A percentile compares a stretch with the other conserved stretches of the same genome.
These are phyloP conservation scores for Penicillium diatomitis DNA, from an alignment of 495 filamentous ascomycete species.

Conservation along the genomic window DNA sequence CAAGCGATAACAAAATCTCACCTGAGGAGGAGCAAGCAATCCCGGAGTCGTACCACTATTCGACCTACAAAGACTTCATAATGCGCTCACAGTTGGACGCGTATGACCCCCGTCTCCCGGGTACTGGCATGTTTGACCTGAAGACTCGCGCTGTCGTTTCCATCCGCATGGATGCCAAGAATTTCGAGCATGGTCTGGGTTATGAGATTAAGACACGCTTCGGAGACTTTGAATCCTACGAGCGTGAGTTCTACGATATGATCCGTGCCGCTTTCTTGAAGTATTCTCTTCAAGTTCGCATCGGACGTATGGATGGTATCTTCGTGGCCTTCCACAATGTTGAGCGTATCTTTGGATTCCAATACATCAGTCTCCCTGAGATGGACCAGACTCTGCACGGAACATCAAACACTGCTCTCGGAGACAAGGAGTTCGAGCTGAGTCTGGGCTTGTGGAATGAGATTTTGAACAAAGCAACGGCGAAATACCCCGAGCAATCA, in stretches of 20 bases:
- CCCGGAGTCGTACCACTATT: constrained; percentile 78
- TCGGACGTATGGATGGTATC: constrained; percentile 97
- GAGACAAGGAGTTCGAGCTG: constrained; percentile 79
- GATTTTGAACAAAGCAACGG: constrained; percentile 61
- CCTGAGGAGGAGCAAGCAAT: constrained; percentile 54
- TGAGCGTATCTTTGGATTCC: constrained; percentile 92
- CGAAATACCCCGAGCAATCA: constrained; percentile 60
- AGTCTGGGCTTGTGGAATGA: constrained; percentile 73
- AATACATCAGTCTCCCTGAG: constrained; percentile 77
- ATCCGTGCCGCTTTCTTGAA: constrained; percentile 90
- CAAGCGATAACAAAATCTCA: constrained; percentile 51
- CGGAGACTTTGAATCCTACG: constrained; percentile 80
- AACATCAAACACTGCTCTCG: constrained; percentile 50
- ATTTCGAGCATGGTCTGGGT: constrained; percentile 65
- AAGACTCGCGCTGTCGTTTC: constrained; percentile 90
- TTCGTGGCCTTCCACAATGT: constrained; percentile 98
- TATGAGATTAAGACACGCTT: constrained; percentile 74
- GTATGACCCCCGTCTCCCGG: constrained; percentile 75
- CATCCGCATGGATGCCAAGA: constrained; percentile 72
- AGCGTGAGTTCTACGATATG: constrained; percentile 96
- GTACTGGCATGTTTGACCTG: constrained; percentile 91
- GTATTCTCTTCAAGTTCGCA: constrained; percentile 90
- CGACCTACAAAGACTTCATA: constrained; percentile 78
- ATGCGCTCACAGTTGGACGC: constrained; percentile 97
- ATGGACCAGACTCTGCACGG: constrained; percentile 86